Evolutionary conservation across 257 asterid species (phyloP).

Genomic region (Thymus quinquecostatus): DNA sequence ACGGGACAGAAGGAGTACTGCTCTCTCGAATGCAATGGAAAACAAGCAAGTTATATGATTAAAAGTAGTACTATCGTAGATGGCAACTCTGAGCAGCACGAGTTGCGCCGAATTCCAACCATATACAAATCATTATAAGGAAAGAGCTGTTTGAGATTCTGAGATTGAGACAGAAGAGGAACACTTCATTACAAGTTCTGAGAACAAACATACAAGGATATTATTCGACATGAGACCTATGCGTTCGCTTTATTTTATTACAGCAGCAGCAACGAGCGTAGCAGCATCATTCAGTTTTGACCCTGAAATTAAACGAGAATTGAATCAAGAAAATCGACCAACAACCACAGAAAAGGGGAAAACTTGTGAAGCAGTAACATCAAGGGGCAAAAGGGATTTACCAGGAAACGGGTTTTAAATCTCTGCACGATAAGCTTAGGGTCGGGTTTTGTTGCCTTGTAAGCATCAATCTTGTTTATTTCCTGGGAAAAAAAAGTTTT

Average conservation of each 20-base stretch:
- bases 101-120: no score
- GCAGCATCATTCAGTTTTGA: constrained; percentile 19
- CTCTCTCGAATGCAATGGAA: no score
- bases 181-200: background rate
- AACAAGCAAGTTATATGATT: no score
- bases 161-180: background rate
- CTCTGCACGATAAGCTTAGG: constrained; percentile 27
- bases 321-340: background rate
- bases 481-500: constrained; percentile 38
- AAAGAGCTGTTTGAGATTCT: background rate
- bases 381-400: constrained; percentile 3
- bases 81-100: no score
- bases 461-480: constrained; percentile 53
- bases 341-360: background rate
- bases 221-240: background rate
- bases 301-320: constrained; percentile 32
- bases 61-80: no score
- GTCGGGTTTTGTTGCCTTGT: constrained; percentile 48
- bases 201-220: background rate
- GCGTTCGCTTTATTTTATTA: background rate
- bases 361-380: background rate
- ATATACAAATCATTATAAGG: background rate
- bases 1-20: no score
- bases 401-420: constrained; percentile 35
- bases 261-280: background rate